Evolutionary conservation across 352 stramenopile genomes (phyloP), one percentile per base, ranked within the genome.

Genomic region (Phytophthora vignae): DNA sequence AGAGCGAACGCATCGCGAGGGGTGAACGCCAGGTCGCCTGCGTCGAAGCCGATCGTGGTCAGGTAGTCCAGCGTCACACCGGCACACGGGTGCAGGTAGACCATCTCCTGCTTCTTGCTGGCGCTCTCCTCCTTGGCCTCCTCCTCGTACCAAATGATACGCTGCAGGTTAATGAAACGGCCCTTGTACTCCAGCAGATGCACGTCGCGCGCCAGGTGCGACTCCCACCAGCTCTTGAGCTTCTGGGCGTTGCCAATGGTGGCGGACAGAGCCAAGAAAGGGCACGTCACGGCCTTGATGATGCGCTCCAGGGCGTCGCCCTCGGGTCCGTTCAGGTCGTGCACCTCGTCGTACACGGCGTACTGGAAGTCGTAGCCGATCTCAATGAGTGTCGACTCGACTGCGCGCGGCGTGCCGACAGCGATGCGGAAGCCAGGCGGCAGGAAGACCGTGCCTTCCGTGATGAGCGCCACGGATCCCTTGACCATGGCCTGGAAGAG

Each of bases 401-500:
- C 88, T 1, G 97, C 96, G 48, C 91, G 84, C 5, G 98, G 97
- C 1, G 98, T 99, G 58, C 97, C 97, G 44, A 99, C 98, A 25
- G 98, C 98, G 52, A 99, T 96, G 46, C 88, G 88, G 66, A 93
- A 96, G 29, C 85, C 85, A 25, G 84, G 82, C 19, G 89, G 89
- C 33, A 96, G 68, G 73, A 96, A 96, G 9, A 94, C 86, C 1
- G 85, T 95, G 31, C 89, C 89, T 54, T 99, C 96, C 2, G 97
- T 99, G 62, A 98, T 98, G 44, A 99, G 80, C 33, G 95, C 97
- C 3, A 99, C 97, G 27, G 98, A 97, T 19, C 97, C 96, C 72
- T 98, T 97, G 60, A 99, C 97, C 79, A 99, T 98, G 44, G 98
- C 90, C 74, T 99, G 97, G 87, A 99, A 99, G n/a, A 99, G 91